Percentiles rank a stretch among this genome's conserved stretches.
phyloP scores from a whole-genome alignment of 495 filamentous ascomycete genomes.

The Podospora anserina region DNA sequence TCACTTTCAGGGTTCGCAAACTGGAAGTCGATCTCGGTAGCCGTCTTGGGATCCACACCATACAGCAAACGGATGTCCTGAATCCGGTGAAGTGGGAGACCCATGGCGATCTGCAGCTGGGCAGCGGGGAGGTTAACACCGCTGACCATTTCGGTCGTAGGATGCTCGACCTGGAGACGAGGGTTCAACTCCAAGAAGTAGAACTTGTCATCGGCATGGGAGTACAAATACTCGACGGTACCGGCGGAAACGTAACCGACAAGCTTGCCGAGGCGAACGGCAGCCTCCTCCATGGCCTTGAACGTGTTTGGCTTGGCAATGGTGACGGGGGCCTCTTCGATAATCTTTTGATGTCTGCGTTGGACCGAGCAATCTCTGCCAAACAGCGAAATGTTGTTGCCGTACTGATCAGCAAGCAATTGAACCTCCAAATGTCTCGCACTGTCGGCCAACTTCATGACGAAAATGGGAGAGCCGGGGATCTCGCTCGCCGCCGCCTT shows the following conservation, averaged over 20 bases:
- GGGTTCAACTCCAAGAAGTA: slow-evolving; percentile 60
- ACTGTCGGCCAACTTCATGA: slow-evolving; percentile 98
- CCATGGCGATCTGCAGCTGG: slow-evolving; percentile 98
- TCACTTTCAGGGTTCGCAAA: slow-evolving; percentile 85
- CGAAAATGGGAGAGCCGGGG: slow-evolving; percentile 98
- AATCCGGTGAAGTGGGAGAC: slow-evolving; percentile 91
- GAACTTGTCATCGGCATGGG: slow-evolving; percentile 96
- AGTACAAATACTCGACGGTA: slow-evolving; percentile 99
- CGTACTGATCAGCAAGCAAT: slow-evolving; percentile 95
- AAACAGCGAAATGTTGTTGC: slow-evolving; percentile 98
- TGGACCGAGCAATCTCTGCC: slow-evolving; percentile 99
- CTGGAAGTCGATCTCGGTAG: slow-evolving; percentile 92
- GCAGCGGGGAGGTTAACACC: slow-evolving; percentile 96
- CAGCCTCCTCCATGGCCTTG: slow-evolving; percentile 93
- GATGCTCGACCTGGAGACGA: slow-evolving; percentile 54
- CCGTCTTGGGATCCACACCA: slow-evolving; percentile 83
- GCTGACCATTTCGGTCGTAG: slow-evolving; percentile 98
- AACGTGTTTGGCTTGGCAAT: slow-evolving; percentile 88
- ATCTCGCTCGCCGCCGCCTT: slow-evolving; percentile 96
- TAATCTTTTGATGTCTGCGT: slow-evolving; percentile 98
- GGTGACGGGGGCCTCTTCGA: slow-evolving; percentile 97
- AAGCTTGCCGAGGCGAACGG: slow-evolving; percentile 85
- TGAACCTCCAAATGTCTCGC: slow-evolving; percentile 97
- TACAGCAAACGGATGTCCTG: slow-evolving; percentile 95
- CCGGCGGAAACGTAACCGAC: slow-evolving; percentile 98